Conservation (phyloP, 176 grass and related monocot species). For the Thinopyrum elongatum region DNA sequence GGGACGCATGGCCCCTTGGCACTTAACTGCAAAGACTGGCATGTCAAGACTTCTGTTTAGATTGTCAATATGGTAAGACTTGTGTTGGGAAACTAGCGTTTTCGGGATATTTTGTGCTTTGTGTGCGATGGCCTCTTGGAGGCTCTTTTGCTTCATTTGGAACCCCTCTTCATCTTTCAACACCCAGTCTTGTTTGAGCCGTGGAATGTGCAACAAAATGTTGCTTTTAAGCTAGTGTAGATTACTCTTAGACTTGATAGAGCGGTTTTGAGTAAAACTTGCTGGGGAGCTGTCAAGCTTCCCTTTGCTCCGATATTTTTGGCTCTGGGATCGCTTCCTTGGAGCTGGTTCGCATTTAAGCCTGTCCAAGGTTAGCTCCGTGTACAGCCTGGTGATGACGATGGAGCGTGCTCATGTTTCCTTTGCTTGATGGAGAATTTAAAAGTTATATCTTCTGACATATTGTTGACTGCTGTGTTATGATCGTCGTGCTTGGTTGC, state of each 20-base stretch:
- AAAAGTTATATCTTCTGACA: constrained; percentile 8
- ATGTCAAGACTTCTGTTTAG: not conserved
- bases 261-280: constrained; percentile 18
- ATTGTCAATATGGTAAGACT: constrained; percentile 14
- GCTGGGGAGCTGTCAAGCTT: constrained; percentile 5
- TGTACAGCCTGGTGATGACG: constrained; percentile 45
- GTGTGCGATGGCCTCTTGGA: not conserved
- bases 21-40: constrained; percentile 12
- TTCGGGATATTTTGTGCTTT: not conserved
- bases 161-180: not conserved
- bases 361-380: constrained; percentile 45
- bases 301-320: constrained; percentile 30
- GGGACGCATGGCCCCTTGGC: constrained; percentile 16
- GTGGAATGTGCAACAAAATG: not conserved
- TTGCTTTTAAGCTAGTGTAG: constrained; percentile 1
- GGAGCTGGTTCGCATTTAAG: constrained; percentile 51
- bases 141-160: constrained; percentile 20
- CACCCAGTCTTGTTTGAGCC: not conserved
- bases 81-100: not conserved
- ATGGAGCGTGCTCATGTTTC: constrained; percentile 23
- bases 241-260: not conserved
- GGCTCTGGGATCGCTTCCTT: constrained; percentile 31
- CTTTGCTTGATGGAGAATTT: constrained; percentile 18
- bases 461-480: not conserved
- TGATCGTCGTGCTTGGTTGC: too few species aligned